Conservation (phyloP, 352 stramenopile species). For the Phytophthora fragariaefolia region DNA sequence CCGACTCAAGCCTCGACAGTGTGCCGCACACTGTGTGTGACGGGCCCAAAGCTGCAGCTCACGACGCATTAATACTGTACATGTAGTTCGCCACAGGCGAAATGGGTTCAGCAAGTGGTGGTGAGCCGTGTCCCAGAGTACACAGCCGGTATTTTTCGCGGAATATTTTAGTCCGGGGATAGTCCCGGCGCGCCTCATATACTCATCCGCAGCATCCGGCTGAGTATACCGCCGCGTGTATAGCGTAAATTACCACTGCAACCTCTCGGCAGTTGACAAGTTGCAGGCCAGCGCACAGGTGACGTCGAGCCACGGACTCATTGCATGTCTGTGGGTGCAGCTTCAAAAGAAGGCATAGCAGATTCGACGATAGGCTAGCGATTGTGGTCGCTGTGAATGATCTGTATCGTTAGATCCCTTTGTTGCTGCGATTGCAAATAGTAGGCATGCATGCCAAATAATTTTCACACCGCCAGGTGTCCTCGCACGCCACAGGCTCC, state of each 20-base stretch:
- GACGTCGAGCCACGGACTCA: background rate
- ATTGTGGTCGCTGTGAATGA: too few relatives aligned
- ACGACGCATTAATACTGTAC: background rate
- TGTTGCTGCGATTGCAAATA: too few relatives aligned
- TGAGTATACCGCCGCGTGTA: slow-evolving; percentile 1
- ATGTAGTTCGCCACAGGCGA: too few relatives aligned
- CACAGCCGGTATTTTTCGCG: slow-evolving; percentile 2
- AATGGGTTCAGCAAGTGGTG: slow-evolving; percentile 2
- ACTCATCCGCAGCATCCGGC: background rate
- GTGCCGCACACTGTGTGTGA: too few relatives aligned
- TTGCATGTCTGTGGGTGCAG: background rate
- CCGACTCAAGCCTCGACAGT: background rate
- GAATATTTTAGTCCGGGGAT: background rate
- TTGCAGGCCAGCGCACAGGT: slow-evolving; percentile 4
- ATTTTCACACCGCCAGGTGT: background rate
- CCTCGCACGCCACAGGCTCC: slow-evolving; percentile 32
- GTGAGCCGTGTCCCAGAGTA: background rate
- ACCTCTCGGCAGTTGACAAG: slow-evolving; percentile 17
- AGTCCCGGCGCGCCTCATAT: background rate
- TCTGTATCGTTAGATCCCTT: too few relatives aligned
- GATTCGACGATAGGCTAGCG: too few relatives aligned
- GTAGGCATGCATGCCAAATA: background rate
- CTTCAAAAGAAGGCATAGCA: too few relatives aligned
- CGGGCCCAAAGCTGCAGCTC: too few relatives aligned
- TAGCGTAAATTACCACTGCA: slow-evolving; percentile 1